These are phyloP conservation scores for Xylariaceae sp. DNA, from an alignment of 2,329 filamentous ascomycete genomes.

Conservation along the genomic window DNA sequence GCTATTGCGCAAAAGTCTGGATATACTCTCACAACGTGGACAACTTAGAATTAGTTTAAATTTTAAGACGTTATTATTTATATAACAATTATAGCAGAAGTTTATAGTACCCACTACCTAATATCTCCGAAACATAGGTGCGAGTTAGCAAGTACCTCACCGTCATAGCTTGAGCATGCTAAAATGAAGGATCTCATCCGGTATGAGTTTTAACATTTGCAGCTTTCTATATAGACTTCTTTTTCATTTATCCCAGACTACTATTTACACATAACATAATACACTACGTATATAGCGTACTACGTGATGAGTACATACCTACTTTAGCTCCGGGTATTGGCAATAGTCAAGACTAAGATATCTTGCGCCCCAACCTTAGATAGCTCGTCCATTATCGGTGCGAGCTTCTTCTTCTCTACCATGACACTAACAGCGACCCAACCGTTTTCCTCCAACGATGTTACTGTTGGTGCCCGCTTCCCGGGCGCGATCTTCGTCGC, in stretches of 20 bases:
- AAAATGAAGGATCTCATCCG: too few relatives aligned
- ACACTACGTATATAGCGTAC: background rate
- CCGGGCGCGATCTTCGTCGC: slow-evolving; percentile 85
- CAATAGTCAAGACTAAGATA: slow-evolving; percentile 82
- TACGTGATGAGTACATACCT: background rate
- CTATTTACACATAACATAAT: background rate
- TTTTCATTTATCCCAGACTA: slow-evolving; percentile 1
- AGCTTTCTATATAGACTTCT: background rate
- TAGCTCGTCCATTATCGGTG: slow-evolving; percentile 83
- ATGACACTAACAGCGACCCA: slow-evolving; percentile 96
- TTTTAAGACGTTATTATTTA: too few relatives aligned
- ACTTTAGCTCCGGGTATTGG: slow-evolving; percentile 57
- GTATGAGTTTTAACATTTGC: background rate
- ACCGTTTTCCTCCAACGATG: slow-evolving; percentile 80
- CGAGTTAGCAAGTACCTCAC: background rate
- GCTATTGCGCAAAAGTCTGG: background rate
- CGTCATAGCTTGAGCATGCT: too few relatives aligned
- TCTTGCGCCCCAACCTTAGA: slow-evolving; percentile 77
- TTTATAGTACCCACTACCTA: background rate
- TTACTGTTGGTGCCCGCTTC: slow-evolving; percentile 90
- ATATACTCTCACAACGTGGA: background rate
- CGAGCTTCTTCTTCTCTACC: slow-evolving; percentile 87
- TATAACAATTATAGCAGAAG: background rate
- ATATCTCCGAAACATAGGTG: background rate
- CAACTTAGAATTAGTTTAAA: background rate